phyloP scores from a whole-genome alignment of 306 rosid species.

The Senna tora region DNA sequence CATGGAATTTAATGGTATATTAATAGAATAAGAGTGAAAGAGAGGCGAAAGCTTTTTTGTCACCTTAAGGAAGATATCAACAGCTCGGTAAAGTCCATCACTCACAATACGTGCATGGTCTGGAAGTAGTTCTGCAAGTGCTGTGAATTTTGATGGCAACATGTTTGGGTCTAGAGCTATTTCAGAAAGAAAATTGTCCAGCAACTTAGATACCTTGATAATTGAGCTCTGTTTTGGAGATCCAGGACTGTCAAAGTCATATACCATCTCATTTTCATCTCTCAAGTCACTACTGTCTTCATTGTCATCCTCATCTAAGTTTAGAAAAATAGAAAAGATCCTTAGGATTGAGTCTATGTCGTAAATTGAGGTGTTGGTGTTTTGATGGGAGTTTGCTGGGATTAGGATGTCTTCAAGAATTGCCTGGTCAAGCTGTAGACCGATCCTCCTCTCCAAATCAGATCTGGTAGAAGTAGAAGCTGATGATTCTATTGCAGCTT shows the following conservation, averaged over 20 bases:
- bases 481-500: conserved; percentile 77
- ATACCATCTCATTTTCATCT: conserved; percentile 84
- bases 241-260: conserved; percentile 89
- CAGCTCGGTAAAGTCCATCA: conserved; percentile 90
- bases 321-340: conserved; percentile 81
- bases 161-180: conserved; percentile 85
- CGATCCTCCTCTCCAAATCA: conserved; percentile 89
- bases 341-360: conserved; percentile 83
- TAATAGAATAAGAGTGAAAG: too few relatives aligned
- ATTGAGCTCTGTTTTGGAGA: conserved; percentile 96
- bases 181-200: conserved; percentile 87
- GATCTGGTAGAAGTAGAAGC: conserved; percentile 83
- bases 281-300: conserved; percentile 67
- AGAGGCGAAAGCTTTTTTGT: conserved; percentile 1
- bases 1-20: too few relatives aligned
- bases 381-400: conserved; percentile 74
- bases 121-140: conserved; percentile 85
- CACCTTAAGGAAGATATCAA: conserved; percentile 93
- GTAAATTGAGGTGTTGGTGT: conserved; percentile 60
- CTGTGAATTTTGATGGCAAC: conserved; percentile 77
- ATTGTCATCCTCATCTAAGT: conserved; percentile 91
- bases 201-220: conserved; percentile 85
- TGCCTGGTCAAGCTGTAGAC: conserved; percentile 93
- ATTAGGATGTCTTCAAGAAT: conserved; percentile 93
- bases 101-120: conserved; percentile 90